Evolutionary conservation across 2,329 filamentous ascomycete species (phyloP).

Genomic region (Podosphaera xanthii): DNA sequence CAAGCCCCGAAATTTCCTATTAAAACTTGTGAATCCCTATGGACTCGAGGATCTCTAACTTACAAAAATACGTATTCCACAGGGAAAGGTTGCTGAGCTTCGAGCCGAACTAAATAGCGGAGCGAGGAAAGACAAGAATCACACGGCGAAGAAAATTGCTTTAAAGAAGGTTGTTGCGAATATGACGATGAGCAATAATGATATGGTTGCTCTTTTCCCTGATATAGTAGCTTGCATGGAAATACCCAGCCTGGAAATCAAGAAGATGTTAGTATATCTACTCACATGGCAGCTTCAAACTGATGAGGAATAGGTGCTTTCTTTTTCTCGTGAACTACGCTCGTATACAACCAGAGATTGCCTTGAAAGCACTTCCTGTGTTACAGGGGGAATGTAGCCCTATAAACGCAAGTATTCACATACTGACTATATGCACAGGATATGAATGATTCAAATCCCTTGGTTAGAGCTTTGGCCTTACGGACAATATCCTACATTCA

Average conservation of each 20-base stretch:
- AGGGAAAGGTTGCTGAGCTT: slow-evolving; percentile 98
- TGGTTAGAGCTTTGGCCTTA: slow-evolving; percentile 76
- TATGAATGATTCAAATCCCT: slow-evolving; percentile 77
- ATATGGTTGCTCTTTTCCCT: slow-evolving; percentile 93
- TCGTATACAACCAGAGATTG: slow-evolving; percentile 79
- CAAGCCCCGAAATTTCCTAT: background rate
- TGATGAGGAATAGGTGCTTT: slow-evolving; percentile 51
- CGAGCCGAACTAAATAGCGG: slow-evolving; percentile 82
- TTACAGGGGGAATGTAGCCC: slow-evolving; percentile 44
- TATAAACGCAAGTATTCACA: background rate
- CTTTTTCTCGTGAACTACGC: slow-evolving; percentile 95
- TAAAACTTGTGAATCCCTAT: background rate
- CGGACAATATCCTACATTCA: slow-evolving; percentile 96
- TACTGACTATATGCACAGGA: slow-evolving; percentile 30
- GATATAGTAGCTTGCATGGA: slow-evolving; percentile 93
- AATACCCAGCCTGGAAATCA: slow-evolving; percentile 85
- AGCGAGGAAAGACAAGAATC: slow-evolving; percentile 96
- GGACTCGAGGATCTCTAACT: slow-evolving; percentile 4
- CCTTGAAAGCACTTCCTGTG: slow-evolving; percentile 75
- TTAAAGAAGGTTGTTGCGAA: slow-evolving; percentile 99
- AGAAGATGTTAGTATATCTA: slow-evolving; percentile 63
- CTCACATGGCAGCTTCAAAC: background rate
- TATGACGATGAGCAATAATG: slow-evolving; percentile 99
- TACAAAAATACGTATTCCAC: slow-evolving; percentile 22
- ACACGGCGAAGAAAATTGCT: slow-evolving; percentile 84